phyloP scores from a whole-genome alignment of 1,284 basidiomycete species.

The Heterobasidion parviporum region DNA sequence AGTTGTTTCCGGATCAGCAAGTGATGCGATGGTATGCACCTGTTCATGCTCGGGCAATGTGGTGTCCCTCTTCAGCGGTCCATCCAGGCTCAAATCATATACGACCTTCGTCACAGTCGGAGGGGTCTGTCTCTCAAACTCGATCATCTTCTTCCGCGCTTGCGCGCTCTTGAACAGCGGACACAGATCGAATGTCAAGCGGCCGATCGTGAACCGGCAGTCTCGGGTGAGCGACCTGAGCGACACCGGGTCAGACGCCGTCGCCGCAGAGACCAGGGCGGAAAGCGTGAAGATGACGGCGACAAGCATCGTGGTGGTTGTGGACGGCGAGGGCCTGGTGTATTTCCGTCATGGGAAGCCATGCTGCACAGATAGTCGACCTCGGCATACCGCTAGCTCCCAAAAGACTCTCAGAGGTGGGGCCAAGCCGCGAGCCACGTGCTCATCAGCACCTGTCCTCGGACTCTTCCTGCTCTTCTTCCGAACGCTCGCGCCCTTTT shows the following conservation, averaged over 20 bases:
- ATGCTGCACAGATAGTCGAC: too few species aligned
- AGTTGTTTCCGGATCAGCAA: background rate
- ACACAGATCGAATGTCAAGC: conserved; percentile 20
- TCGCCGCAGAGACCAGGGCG: background rate
- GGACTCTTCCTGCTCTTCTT: too few species aligned
- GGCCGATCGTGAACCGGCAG: conserved; percentile 20
- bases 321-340: background rate
- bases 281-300: background rate
- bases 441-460: too few species aligned
- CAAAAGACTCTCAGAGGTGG: too few species aligned
- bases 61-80: conserved; percentile 16
- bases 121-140: conserved; percentile 17
- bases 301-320: background rate
- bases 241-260: background rate
- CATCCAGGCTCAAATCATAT: conserved; percentile 21
- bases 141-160: conserved; percentile 13
- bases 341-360: background rate
- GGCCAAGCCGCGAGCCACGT: too few species aligned
- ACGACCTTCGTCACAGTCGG: conserved; percentile 22
- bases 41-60: conserved; percentile 18
- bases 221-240: conserved; percentile 6
- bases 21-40: conserved; percentile 11
- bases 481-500: too few species aligned
- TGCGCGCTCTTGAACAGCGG: conserved; percentile 19
- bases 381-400: too few species aligned